A percentile compares a stretch with the other conserved stretches of the same genome.
phyloP scores from a whole-genome alignment of 768 basidiomycete genomes.

The Mycena albidolilacea region DNA sequence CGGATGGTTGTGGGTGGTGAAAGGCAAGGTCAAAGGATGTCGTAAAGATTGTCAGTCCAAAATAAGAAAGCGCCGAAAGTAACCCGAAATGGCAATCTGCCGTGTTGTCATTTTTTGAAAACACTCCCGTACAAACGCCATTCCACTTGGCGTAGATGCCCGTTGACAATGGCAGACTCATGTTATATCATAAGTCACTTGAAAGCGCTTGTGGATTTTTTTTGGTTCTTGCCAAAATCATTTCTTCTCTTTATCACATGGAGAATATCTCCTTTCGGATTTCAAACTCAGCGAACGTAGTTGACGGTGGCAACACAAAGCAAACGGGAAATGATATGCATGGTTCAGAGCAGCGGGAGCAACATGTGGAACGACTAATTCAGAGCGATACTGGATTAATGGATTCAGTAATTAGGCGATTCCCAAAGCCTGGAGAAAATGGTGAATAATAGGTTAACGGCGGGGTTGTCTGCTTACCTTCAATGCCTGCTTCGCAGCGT shows the following conservation, averaged over 20 bases:
- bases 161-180: background rate
- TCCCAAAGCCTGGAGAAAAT: constrained; percentile 13
- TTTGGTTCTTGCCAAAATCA: background rate
- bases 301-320: no score
- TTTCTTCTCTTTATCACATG: background rate
- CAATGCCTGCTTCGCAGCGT: constrained; percentile 63
- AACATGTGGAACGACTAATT: background rate
- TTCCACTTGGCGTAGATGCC: background rate
- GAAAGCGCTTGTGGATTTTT: background rate
- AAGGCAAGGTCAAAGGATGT: background rate
- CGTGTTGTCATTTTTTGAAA: background rate
- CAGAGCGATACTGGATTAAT: background rate
- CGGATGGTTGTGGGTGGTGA: background rate
- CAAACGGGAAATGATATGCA: background rate
- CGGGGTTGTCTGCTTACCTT: constrained; percentile 44
- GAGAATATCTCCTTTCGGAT: constrained; percentile 16
- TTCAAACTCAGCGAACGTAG: constrained; percentile 26
- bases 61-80: background rate
- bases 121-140: background rate
- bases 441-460: background rate
- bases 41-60: background rate
- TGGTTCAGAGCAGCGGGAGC: background rate
- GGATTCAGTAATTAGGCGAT: background rate
- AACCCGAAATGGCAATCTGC: background rate
- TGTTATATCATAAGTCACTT: background rate